phyloP scores from a whole-genome alignment of 2,329 filamentous ascomycete genomes.

The Hypoxylon sp. region DNA sequence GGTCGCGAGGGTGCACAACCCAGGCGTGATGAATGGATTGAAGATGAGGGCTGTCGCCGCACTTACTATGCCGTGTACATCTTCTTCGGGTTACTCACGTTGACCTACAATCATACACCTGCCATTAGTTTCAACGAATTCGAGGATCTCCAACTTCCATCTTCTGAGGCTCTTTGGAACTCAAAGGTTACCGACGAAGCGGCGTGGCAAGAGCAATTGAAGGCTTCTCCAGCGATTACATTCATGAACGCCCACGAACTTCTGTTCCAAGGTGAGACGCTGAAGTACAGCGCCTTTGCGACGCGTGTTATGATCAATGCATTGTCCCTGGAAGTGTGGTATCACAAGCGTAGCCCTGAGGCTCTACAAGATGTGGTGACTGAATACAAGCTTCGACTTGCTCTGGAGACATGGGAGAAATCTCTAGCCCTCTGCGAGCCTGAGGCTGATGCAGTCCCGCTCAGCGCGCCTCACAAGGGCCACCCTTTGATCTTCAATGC shows the following conservation, averaged over 20 bases:
- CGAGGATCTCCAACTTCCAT: constrained; percentile 91
- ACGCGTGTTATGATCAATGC: constrained; percentile 99
- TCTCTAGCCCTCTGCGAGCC: constrained; percentile 94
- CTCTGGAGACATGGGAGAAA: constrained; percentile 98
- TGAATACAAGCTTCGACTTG: constrained; percentile 96
- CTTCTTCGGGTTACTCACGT: constrained; percentile 94
- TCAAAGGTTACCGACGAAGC: constrained; percentile 82
- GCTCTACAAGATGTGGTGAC: constrained; percentile 97
- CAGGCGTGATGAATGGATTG: constrained; percentile 91
- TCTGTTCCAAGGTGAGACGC: constrained; percentile 91
- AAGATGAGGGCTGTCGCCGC: constrained; percentile 94
- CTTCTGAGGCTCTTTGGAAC: constrained; percentile 95
- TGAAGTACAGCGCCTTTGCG: constrained; percentile 95
- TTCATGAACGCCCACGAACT: constrained; percentile 96
- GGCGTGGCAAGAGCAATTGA: constrained; percentile 85
- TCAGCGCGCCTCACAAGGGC: constrained; percentile 95
- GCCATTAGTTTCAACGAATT: constrained; percentile 99
- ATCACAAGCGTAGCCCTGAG: constrained; percentile 98
- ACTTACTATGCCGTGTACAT: constrained; percentile 99
- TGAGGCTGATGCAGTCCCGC: constrained; percentile 87
- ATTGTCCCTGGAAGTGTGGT: constrained; percentile 98
- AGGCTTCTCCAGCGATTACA: constrained; percentile 80
- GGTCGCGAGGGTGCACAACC: constrained; percentile 83
- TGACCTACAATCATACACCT: constrained; percentile 98
- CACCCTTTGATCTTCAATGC: constrained; percentile 98